Conservation (phyloP, 2,329 filamentous ascomycete species). For the Dothideomycetidae sp. region DNA sequence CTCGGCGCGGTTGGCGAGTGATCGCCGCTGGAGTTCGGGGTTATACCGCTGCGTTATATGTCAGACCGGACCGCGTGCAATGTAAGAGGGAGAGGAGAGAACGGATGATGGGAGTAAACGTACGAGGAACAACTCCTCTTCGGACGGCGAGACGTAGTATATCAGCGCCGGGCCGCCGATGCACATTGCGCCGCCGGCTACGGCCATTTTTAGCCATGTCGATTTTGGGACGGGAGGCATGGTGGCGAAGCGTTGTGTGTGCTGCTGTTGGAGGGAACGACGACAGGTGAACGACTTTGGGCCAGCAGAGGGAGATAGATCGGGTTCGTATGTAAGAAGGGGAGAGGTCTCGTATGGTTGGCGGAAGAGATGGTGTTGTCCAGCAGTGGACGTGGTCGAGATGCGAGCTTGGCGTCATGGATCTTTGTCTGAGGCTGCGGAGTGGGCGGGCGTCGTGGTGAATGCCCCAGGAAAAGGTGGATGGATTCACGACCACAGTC, state of each 20-base stretch:
- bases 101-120: slow-evolving; percentile 5
- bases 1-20: slow-evolving; percentile 62
- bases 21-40: slow-evolving; percentile 80
- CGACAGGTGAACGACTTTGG: too few species aligned
- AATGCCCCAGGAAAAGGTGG: too few species aligned
- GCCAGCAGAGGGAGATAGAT: too few species aligned
- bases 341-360: too few species aligned
- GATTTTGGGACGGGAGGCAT: slow-evolving; percentile 32
- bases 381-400: too few species aligned
- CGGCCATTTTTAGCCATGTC: slow-evolving; percentile 53
- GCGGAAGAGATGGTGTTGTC: too few species aligned
- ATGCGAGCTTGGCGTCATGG: background rate
- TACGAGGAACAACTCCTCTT: slow-evolving; percentile 75
- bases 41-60: slow-evolving; percentile 54
- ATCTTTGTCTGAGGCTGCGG: too few species aligned
- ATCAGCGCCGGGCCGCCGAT: slow-evolving; percentile 79
- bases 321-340: too few species aligned
- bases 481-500: too few species aligned
- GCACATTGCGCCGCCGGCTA: slow-evolving; percentile 50
- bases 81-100: background rate
- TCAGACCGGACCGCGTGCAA: slow-evolving; percentile 8
- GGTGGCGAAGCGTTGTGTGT: slow-evolving; percentile 14
- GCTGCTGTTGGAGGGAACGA: background rate
- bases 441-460: too few species aligned
- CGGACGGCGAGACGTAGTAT: slow-evolving; percentile 64